Percentiles rank a stretch among this genome's conserved stretches.
These are phyloP conservation scores for Vitis hybrid DNA, from an alignment of 177 flowering plant genomes.

Conservation along the genomic window DNA sequence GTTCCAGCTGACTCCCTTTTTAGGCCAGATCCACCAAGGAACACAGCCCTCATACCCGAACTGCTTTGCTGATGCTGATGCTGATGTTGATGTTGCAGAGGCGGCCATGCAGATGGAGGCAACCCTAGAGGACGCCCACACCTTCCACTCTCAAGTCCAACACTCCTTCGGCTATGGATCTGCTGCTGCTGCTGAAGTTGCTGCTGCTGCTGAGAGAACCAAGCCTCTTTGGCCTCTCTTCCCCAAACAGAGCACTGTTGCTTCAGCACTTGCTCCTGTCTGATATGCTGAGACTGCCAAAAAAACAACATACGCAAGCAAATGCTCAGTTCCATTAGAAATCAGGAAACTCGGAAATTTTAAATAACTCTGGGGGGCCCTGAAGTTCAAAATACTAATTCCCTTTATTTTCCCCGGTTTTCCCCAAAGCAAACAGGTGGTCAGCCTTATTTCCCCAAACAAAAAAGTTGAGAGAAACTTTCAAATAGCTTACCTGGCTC, in stretches of 20 bases:
- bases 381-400: not conserved
- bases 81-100: constrained; percentile 20
- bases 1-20: constrained; percentile 65
- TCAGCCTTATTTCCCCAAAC: not conserved
- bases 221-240: constrained; percentile 4
- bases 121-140: constrained; percentile 15
- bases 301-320: not conserved
- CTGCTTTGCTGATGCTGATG: constrained; percentile 10
- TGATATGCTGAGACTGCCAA: constrained; percentile 12
- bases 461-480: not conserved
- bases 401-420: not conserved
- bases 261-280: constrained; percentile 6
- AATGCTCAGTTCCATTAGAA: not conserved
- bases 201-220: constrained; percentile 4
- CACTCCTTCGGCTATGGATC: constrained; percentile 15
- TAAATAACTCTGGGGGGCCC: too few species aligned
- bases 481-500: constrained; percentile 12
- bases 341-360: not conserved
- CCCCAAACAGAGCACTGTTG: constrained; percentile 12
- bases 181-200: constrained; percentile 6
- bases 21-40: constrained; percentile 37
- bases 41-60: constrained; percentile 33
- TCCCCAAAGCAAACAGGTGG: not conserved
- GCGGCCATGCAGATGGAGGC: constrained; percentile 40
- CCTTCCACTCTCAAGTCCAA: constrained; percentile 12